Base-by-base conservation (phyloP, 805 yeast genomes). In the Ogataea pilisensis region DNA sequence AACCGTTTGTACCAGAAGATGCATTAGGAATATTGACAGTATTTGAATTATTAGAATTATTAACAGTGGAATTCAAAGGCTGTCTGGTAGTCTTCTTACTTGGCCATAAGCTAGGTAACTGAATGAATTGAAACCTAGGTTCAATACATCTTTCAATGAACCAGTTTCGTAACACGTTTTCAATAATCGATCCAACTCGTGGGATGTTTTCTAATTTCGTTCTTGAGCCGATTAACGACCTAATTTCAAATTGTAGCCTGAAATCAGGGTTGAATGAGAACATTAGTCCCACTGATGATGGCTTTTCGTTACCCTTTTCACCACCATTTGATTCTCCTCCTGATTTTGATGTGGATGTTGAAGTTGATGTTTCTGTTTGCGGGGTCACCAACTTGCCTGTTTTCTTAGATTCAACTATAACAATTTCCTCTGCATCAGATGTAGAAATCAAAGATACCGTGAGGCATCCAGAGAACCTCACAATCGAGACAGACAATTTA, bases 141-240 rank as follows among this genome's bases (percentile, higher is more conserved):
- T 88, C 95, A 11, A 93, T 93, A 57, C 96, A 88, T 46, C 96
- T 71, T 52, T 91, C 97, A 14, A 82, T 80, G 57, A 93, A 90
- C 95, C 96, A 89, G 41, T 80, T 80, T 47, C 93, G 73, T 30
- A 93, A 72, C 45, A 82, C 82, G 43, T 78, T 78, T 58, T 93
- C 98, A 31, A 93, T 80, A 31, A 93, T 66, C 43, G 86, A 81
- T 8, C 95, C 79, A 29, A 93, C 79, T 55, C 93, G 89, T 7
- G 99, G 99, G 13, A 93, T 85, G 54, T 93, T 88, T 61, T 90
- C 95, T 21, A 93, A 69, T 58, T 91, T 85, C 0, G 98, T 87
- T 35, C 95, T 73, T 1, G 97, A 85, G 1, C 99, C 99, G 38
- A 93, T 87, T 30, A 91, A 66, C 1, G 96, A 87, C 53, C 81